These are phyloP conservation scores for Scleroderma citrinum DNA, from an alignment of 768 basidiomycete genomes.

Conservation along the genomic window DNA sequence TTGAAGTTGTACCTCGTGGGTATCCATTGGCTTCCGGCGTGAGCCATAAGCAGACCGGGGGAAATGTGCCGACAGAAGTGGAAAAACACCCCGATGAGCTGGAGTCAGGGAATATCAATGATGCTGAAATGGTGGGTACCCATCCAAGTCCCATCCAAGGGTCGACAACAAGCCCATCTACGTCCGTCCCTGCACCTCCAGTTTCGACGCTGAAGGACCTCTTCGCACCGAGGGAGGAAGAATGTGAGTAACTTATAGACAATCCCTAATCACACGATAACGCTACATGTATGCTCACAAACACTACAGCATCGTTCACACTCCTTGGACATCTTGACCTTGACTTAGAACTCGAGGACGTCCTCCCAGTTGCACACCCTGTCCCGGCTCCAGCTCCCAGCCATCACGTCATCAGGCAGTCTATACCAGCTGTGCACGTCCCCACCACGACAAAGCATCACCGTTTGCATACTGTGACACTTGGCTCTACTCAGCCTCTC, in stretches of 20 bases:
- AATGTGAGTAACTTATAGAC: conserved; percentile 37
- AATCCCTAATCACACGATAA: not conserved
- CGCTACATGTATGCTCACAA: not conserved
- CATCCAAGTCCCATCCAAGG: not conserved
- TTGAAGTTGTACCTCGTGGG: conserved; percentile 14
- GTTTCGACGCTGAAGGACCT: conserved; percentile 56
- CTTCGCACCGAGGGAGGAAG: conserved; percentile 64
- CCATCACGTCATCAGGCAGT: not conserved
- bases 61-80: not conserved
- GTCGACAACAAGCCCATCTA: not conserved
- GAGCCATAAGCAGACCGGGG: too few species aligned
- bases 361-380: conserved; percentile 25
- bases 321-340: conserved; percentile 70
- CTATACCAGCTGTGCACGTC: conserved; percentile 3
- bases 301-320: conserved; percentile 55
- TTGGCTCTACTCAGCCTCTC: conserved; percentile 50
- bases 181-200: not conserved
- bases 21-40: not conserved
- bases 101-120: not conserved
- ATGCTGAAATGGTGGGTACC: conserved; percentile 11
- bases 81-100: conserved; percentile 1
- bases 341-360: conserved; percentile 64
- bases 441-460: conserved; percentile 4
- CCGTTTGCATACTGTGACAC: conserved; percentile 23
- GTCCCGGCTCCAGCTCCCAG: conserved; percentile 7